Evolutionary conservation across 2,329 filamentous ascomycete genomes (phyloP).

Genomic region (Fusarium guadeloupense): DNA sequence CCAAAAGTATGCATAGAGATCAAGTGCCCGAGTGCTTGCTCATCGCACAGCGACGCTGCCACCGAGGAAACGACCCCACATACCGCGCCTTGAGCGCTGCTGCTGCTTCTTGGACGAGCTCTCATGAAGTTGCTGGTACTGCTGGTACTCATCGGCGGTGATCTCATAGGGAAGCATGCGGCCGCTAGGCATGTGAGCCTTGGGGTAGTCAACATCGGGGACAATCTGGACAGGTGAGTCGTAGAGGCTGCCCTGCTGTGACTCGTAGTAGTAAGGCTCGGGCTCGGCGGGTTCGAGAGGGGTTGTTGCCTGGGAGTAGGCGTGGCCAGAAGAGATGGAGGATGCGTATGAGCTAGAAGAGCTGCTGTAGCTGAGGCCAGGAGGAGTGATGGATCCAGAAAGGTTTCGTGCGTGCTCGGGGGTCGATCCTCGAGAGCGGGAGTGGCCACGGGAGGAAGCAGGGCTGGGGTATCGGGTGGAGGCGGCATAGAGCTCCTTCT

Average conservation of each 20-base stretch:
- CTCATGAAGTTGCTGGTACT: slow-evolving; percentile 55
- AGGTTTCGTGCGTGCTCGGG: slow-evolving; percentile 53
- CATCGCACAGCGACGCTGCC: slow-evolving; percentile 55
- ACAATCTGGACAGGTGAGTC: slow-evolving; percentile 61
- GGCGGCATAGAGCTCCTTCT: slow-evolving; percentile 50
- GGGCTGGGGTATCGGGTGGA: slow-evolving; percentile 56
- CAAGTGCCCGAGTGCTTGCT: slow-evolving; percentile 10
- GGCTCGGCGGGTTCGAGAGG: slow-evolving; percentile 56
- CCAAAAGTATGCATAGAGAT: slow-evolving; percentile 34
- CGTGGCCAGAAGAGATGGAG: slow-evolving; percentile 58
- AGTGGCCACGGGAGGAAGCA: slow-evolving; percentile 56
- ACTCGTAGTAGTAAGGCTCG: slow-evolving; percentile 55
- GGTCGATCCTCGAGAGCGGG: slow-evolving; percentile 53
- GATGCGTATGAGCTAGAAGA: slow-evolving; percentile 61
- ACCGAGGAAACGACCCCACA: slow-evolving; percentile 65
- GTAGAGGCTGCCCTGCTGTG: slow-evolving; percentile 54
- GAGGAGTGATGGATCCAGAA: slow-evolving; percentile 52
- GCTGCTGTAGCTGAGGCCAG: slow-evolving; percentile 60
- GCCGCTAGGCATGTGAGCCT: slow-evolving; percentile 45
- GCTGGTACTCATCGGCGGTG: slow-evolving; percentile 60
- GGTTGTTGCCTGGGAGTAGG: slow-evolving; percentile 62
- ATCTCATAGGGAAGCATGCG: slow-evolving; percentile 65
- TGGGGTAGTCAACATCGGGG: slow-evolving; percentile 52
- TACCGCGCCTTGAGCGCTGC: slow-evolving; percentile 54
- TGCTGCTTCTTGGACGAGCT: slow-evolving; percentile 57